phyloP scores from a whole-genome alignment of 1,284 basidiomycete genomes.

The Ganoderma lingzhi region DNA sequence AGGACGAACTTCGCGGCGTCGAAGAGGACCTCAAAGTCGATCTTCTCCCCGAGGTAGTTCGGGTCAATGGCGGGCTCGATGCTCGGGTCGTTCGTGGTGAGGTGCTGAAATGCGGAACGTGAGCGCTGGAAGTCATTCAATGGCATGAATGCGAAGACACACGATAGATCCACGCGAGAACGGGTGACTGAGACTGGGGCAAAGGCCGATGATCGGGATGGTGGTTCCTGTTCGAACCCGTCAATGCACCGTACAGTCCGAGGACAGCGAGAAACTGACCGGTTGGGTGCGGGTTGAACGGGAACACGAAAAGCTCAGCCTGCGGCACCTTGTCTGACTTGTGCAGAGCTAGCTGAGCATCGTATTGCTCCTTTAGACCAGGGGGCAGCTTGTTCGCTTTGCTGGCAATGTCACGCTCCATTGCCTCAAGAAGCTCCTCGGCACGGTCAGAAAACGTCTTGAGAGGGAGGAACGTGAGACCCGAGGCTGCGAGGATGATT shows the following conservation, averaged over 20 bases:
- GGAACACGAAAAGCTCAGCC: slow-evolving; percentile 16
- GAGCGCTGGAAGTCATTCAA: too few relatives aligned
- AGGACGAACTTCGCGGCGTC: slow-evolving; percentile 49
- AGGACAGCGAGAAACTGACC: slow-evolving; percentile 12
- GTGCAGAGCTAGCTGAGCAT: slow-evolving; percentile 24
- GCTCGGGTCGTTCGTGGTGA: slow-evolving; percentile 44
- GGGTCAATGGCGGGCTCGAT: slow-evolving; percentile 51
- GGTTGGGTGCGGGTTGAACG: slow-evolving; percentile 18
- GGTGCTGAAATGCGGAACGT: slow-evolving; percentile 35
- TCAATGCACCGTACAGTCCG: neutral
- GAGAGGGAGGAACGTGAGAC: slow-evolving; percentile 20
- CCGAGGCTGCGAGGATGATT: slow-evolving; percentile 17
- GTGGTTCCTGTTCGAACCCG: slow-evolving; percentile 9
- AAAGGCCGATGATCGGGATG: slow-evolving; percentile 33
- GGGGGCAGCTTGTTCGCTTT: slow-evolving; percentile 11
- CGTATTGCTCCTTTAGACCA: slow-evolving; percentile 29
- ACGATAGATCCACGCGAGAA: slow-evolving; percentile 49
- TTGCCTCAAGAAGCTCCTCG: slow-evolving; percentile 11
- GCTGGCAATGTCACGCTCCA: slow-evolving; percentile 8
- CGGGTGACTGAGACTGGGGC: slow-evolving; percentile 27
- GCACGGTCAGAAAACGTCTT: slow-evolving; percentile 16
- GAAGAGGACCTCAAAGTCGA: slow-evolving; percentile 45
- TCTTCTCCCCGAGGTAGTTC: slow-evolving; percentile 49
- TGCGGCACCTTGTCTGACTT: slow-evolving; percentile 25
- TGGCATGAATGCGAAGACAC: slow-evolving; percentile 33